Conservation (phyloP, 768 basidiomycete species). For the Tricholoma hemisulphureum region DNA sequence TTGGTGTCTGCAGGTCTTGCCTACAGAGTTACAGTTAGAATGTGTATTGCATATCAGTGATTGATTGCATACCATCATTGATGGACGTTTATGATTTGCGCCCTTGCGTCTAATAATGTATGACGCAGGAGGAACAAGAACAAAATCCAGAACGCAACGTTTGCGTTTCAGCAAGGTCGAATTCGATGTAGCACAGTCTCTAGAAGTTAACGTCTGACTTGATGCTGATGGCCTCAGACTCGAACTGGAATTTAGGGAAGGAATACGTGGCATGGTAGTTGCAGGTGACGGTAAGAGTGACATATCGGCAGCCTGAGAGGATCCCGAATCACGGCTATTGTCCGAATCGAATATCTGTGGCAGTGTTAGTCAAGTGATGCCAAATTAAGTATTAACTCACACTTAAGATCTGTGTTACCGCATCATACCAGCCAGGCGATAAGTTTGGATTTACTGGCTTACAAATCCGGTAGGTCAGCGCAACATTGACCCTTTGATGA, state of each 20-base stretch:
- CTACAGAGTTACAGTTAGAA: neutral
- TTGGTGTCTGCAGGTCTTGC: neutral
- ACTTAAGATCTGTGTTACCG: constrained; percentile 5
- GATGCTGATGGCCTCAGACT: neutral
- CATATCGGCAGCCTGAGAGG: neutral
- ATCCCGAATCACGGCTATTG: neutral
- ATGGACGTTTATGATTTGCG: neutral
- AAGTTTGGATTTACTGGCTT: constrained; percentile 40
- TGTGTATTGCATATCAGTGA: neutral
- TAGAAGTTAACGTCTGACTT: neutral
- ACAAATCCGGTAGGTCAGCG: constrained; percentile 48
- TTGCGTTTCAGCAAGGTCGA: constrained; percentile 11
- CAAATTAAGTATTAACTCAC: constrained; percentile 4
- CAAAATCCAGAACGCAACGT: constrained; percentile 11
- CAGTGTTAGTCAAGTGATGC: neutral
- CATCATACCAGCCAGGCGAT: constrained; percentile 63
- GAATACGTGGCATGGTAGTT: neutral
- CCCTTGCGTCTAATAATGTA: neutral
- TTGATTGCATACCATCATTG: neutral
- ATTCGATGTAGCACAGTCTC: neutral
- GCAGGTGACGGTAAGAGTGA: too few species aligned
- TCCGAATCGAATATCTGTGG: neutral
- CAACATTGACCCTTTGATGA: constrained; percentile 44
- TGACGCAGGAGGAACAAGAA: constrained; percentile 8
- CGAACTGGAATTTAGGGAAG: neutral